A percentile compares a stretch with the other conserved stretches of the same genome.
Conservation (phyloP, 2,329 filamentous ascomycete genomes). For the Fusarium continuum region DNA sequence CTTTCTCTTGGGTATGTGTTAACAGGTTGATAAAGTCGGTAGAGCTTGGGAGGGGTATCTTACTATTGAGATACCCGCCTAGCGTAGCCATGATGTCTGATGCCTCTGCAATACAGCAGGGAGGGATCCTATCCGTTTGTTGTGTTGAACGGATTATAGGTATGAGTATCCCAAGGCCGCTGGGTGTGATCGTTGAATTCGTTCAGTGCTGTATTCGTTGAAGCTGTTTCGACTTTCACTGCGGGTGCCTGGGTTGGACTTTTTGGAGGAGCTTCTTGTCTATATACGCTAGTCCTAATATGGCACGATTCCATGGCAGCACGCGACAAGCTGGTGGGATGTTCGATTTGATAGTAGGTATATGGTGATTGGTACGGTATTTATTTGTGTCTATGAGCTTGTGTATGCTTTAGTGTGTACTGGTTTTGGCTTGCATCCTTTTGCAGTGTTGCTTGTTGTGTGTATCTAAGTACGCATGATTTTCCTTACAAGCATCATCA, state of each 20-base stretch:
- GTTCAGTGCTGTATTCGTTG: neutral
- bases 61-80: conserved; percentile 58
- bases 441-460: neutral
- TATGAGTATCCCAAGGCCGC: neutral
- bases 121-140: too few species aligned
- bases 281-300: conserved; percentile 34
- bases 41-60: conserved; percentile 28
- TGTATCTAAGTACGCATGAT: too few species aligned
- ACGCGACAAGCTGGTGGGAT: neutral
- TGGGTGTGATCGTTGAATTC: neutral
- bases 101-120: neutral
- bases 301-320: conserved; percentile 6
- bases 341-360: neutral
- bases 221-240: conserved; percentile 19
- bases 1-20: conserved; percentile 72
- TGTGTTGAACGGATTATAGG: neutral
- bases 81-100: conserved; percentile 53
- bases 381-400: neutral
- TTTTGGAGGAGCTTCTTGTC: conserved; percentile 40
- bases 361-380: neutral
- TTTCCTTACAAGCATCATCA: neutral
- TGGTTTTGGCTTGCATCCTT: neutral
- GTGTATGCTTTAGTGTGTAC: neutral
- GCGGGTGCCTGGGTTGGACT: conserved; percentile 32
- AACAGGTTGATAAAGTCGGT: conserved; percentile 1